Evolutionary conservation across 306 rosid genomes (phyloP).

Genomic region (Medicago arabica): DNA sequence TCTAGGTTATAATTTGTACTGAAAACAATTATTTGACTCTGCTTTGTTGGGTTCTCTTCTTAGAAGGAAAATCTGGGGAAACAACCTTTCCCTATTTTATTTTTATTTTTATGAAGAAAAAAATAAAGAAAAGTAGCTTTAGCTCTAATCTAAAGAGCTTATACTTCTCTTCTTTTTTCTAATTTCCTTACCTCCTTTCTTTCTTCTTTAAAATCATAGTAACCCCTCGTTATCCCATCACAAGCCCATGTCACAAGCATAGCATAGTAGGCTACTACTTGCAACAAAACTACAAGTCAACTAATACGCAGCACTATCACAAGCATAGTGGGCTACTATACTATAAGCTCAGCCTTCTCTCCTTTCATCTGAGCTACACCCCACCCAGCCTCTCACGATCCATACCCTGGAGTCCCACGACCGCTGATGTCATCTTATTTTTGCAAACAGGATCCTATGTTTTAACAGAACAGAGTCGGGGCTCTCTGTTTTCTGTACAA

Average conservation of each 20-base stretch:
- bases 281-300: not conserved
- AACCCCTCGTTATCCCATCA: not conserved
- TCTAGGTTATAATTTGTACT: not conserved
- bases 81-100: not conserved
- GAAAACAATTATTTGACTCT: slow-evolving; percentile 3
- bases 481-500: no score
- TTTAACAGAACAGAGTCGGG: no score
- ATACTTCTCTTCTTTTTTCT: not conserved
- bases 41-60: not conserved
- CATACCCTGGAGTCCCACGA: no score
- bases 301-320: not conserved
- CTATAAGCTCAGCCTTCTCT: no score
- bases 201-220: not conserved
- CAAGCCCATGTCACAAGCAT: not conserved
- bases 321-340: no score
- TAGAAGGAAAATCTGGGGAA: not conserved
- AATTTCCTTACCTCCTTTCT: not conserved
- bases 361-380: no score
- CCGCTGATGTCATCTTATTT: no score
- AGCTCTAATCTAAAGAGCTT: not conserved
- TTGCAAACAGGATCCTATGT: no score
- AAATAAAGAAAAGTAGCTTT: not conserved
- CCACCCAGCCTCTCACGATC: no score
- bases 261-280: not conserved
- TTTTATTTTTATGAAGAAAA: not conserved